Base-by-base conservation (phyloP, 2,329 filamentous ascomycete species). In the Cylindrodendrum hubeiense region DNA sequence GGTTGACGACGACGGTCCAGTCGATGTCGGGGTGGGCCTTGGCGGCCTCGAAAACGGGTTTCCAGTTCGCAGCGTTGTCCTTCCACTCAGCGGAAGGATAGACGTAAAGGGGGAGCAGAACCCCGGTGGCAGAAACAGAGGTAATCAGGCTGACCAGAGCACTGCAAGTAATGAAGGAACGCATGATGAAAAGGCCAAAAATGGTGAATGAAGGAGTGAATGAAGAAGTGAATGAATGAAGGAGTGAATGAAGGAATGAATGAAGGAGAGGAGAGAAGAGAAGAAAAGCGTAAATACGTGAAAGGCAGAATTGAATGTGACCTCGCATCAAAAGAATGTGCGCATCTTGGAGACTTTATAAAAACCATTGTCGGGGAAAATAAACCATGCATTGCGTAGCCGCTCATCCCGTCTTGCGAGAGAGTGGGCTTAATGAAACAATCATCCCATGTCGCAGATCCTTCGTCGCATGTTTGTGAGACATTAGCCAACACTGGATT, bases 21-120 rank as follows among this genome's bases (percentile, higher is more conserved):
- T 63, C 50, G 34, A 67, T 50, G 12, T 57, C 46, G 6, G 60
- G 3, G 10, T 67, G 37, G 4, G 66, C 57, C 2, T 47, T 55
- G 3, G 66, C 63, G 6, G 70, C 66, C 2, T 67, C 28, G 6
- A 72, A 39, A 10, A 63, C 68, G 3, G 72, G 71, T 47, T 66
- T 57, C 72, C 71, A 74, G 60, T 72, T 69, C 21, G 67, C 43
- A 1, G 71, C 72, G 3, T 67, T 65, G 30, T 73, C 72, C 13
- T 69, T 64, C 46, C 37, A 65, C 0, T 62, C 44, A 10, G 60
- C 49, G 1, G 72, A 67, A 10, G 72, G 72, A 34, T 74, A 73
- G 44, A 71, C 54, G 43, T 73, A 73, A 10, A 74, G 66, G 0
- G 72, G 72, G 0, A 74, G 62, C 4, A 73, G 26, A 19, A 74